Conservation (phyloP, 2,329 filamentous ascomycete genomes). For the Arthrobotrys megalospora region DNA sequence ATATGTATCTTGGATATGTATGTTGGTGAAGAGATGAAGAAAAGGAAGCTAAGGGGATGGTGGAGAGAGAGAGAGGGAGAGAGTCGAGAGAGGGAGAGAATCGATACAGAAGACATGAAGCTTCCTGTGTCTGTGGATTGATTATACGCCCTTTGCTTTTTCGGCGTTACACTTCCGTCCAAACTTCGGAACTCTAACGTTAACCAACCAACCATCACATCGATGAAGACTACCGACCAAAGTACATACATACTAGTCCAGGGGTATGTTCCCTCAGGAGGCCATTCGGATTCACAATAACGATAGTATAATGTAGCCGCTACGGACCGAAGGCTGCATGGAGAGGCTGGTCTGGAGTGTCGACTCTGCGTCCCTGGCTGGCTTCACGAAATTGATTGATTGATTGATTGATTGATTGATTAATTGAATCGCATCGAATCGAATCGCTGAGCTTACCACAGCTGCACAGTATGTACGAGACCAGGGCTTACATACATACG, state of each 20-base stretch:
- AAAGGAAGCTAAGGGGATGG: neutral
- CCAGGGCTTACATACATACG: neutral
- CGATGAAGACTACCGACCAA: too few relatives aligned
- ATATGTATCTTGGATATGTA: neutral
- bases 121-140: conserved; percentile 35
- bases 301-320: neutral
- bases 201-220: neutral
- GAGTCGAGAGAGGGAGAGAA: neutral
- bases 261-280: neutral
- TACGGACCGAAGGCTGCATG: neutral
- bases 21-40: neutral
- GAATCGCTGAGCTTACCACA: conserved; percentile 1
- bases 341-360: neutral
- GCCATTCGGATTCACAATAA: neutral
- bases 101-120: conserved; percentile 23
- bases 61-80: neutral
- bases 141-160: conserved; percentile 41
- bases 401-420: neutral
- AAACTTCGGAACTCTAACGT: conserved; percentile 36
- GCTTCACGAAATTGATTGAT: conserved; percentile 23
- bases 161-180: conserved; percentile 54
- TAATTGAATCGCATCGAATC: neutral
- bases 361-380: conserved; percentile 28
- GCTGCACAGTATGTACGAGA: too few relatives aligned
- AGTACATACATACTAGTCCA: conserved; percentile 2